Evolutionary conservation across 208 protist genomes (phyloP).

Genomic region (Porcisia deanei): DNA sequence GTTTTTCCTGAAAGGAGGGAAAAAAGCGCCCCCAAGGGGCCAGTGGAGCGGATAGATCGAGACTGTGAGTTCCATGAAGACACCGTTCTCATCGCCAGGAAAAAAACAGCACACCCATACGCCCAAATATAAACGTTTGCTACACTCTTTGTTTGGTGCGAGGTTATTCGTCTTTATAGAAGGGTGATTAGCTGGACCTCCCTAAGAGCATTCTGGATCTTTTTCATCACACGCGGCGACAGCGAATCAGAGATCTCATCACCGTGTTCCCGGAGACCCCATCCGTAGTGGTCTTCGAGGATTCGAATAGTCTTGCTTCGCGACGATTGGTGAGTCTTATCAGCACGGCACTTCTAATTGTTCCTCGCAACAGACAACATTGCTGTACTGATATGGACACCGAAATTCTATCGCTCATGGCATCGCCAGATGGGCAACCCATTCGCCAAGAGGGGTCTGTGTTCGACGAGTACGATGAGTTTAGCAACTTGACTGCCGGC

Average conservation of each 20-base stretch:
- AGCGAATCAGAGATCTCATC: neutral
- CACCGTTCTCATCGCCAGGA: too few relatives aligned
- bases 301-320: too few relatives aligned
- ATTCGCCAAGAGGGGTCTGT: conserved; percentile 16
- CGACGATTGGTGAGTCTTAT: neutral
- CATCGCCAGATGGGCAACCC: conserved; percentile 11
- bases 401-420: conserved; percentile 7
- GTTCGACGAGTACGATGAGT: conserved; percentile 43
- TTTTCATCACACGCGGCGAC: neutral
- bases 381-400: conserved; percentile 16
- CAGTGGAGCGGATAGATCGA: too few relatives aligned
- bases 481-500: conserved; percentile 50
- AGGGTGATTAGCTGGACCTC: too few relatives aligned
- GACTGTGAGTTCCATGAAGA: too few relatives aligned
- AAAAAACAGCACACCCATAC: too few relatives aligned
- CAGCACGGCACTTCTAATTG: neutral
- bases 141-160: too few relatives aligned
- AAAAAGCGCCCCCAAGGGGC: too few relatives aligned
- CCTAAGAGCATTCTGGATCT: neutral
- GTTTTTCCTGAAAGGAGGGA: too few relatives aligned
- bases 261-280: neutral
- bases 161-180: too few relatives aligned
- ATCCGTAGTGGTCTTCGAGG: neutral
- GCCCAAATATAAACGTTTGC: too few relatives aligned
- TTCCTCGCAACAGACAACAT: too few relatives aligned